A percentile compares a stretch with the other conserved stretches of the same genome.
These are phyloP conservation scores for Pseudonitzschia multiseries DNA, from an alignment of 108 stramenopile species.

Conservation along the genomic window DNA sequence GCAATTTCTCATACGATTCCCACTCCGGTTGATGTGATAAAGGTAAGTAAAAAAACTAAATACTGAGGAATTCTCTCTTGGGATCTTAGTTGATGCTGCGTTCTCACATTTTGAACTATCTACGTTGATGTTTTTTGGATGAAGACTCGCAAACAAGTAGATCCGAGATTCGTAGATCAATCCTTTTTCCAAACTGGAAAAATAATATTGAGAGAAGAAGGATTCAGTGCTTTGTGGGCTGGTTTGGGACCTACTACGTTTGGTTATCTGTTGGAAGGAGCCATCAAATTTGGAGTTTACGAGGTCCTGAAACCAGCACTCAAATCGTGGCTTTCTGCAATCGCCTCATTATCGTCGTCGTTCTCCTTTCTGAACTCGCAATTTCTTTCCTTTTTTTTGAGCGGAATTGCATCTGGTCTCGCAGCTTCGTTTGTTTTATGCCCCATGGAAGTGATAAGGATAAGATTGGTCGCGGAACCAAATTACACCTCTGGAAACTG, in stretches of 20 bases:
- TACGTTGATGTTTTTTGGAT: background rate
- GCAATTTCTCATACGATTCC: slow-evolving; percentile 73
- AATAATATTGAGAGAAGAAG: slow-evolving; percentile 56
- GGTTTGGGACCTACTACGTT: slow-evolving; percentile 76
- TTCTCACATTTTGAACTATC: background rate
- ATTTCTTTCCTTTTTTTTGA: slow-evolving; percentile 49
- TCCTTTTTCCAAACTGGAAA: slow-evolving; percentile 48
- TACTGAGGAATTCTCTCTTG: too few relatives aligned
- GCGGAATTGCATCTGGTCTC: slow-evolving; percentile 61
- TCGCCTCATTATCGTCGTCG: slow-evolving; percentile 35
- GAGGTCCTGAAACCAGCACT: slow-evolving; percentile 79
- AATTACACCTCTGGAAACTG: slow-evolving; percentile 53
- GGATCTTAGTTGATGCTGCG: background rate
- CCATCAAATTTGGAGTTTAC: slow-evolving; percentile 85
- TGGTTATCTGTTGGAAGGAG: slow-evolving; percentile 82
- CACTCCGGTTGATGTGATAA: slow-evolving; percentile 86
- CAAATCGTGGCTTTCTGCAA: slow-evolving; percentile 21
- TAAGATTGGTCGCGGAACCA: slow-evolving; percentile 84
- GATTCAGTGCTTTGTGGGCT: slow-evolving; percentile 50
- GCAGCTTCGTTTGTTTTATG: slow-evolving; percentile 82
- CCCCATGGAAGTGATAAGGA: slow-evolving; percentile 87
- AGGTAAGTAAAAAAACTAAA: slow-evolving; percentile 43
- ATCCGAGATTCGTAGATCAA: slow-evolving; percentile 39
- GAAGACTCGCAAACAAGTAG: slow-evolving; percentile 76
- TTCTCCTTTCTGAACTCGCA: slow-evolving; percentile 43